Base-by-base conservation (phyloP, 148 eudicot species). In the Fagopyrum tataricum region DNA sequence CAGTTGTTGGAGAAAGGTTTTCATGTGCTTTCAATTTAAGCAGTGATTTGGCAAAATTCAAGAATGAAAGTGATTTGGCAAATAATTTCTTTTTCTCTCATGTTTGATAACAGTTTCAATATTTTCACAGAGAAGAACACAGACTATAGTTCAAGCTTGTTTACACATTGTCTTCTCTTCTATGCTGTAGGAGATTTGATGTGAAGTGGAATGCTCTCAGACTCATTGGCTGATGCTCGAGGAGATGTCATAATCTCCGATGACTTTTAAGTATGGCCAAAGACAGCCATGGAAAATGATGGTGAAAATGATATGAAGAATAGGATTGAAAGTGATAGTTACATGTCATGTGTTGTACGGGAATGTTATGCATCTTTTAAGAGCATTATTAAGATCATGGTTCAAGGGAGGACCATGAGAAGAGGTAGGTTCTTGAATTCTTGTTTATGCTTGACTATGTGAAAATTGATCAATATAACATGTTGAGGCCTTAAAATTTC, bases 241-340 rank as follows among this genome's bases (percentile, higher is more conserved):
- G n/a, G n/a, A n/a, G n/a, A n/a, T n/a, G n/a, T n/a, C n/a, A n/a
- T n/a, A n/a, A n/a, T n/a, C n/a, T n/a, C n/a, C n/a, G n/a, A n/a
- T n/a, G n/a, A n/a, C n/a, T 97, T 44, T 73, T 95, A 69, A 97
- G 92, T 80, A 95, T 95, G 99, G 99, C 97, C 6, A 90, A 87
- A 72, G 94, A 93, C 62, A 89, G 91, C 83, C 84, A 77, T 73
- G 85, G 1, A 87, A 39, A 91, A 89, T 82, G 98, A 93, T 40
- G 43, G 43, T 4, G 43, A 64, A 18, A 64, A 64, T 64, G 98
- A 93, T 79, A 83, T 93, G 72, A 87, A 80, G 75, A 89, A 89
- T 76, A 82, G 97, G 76, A 91, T 93, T 68, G 82, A 59, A 49
- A 71, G 77, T 71, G 98, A 93, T 79, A 76, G 77, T 51, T 91